Conservation (phyloP, 1,284 basidiomycete genomes). For the Albatrellus sp. region DNA sequence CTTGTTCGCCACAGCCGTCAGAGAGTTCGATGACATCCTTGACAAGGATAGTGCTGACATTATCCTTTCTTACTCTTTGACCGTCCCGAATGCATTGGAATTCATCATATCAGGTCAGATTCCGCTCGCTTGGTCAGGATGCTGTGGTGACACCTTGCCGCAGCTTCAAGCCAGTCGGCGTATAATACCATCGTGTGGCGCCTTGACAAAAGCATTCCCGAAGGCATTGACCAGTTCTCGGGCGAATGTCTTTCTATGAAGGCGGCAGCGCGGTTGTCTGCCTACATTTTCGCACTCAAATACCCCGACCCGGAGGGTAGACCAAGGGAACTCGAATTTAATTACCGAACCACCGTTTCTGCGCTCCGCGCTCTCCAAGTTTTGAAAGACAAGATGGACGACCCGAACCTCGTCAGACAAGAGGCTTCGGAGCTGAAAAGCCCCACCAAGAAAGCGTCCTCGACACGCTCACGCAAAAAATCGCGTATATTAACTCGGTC, state of each 20-base stretch:
- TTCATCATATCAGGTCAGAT: slow-evolving; percentile 8
- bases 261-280: slow-evolving; percentile 40
- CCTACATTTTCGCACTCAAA: slow-evolving; percentile 27
- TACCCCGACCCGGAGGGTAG: too few species aligned
- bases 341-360: too few species aligned
- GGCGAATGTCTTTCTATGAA: background rate
- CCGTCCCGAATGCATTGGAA: slow-evolving; percentile 5
- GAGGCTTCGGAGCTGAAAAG: too few species aligned
- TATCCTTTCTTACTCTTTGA: slow-evolving; percentile 5
- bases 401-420: too few species aligned
- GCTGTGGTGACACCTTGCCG: background rate
- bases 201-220: slow-evolving; percentile 1
- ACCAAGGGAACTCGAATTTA: too few species aligned
- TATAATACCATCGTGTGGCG: background rate
- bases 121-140: background rate
- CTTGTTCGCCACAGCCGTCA: too few species aligned
- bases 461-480: too few species aligned
- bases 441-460: too few species aligned
- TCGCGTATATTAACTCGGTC: too few species aligned
- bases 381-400: too few species aligned
- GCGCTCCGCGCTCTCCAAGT: too few species aligned
- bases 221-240: background rate
- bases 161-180: slow-evolving; percentile 1
- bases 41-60: slow-evolving; percentile 4
- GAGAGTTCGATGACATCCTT: background rate